A percentile compares a stretch with the other conserved stretches of the same genome.
Conservation (phyloP, 345 rosid species). For the Lagerstroemia speciosa region DNA sequence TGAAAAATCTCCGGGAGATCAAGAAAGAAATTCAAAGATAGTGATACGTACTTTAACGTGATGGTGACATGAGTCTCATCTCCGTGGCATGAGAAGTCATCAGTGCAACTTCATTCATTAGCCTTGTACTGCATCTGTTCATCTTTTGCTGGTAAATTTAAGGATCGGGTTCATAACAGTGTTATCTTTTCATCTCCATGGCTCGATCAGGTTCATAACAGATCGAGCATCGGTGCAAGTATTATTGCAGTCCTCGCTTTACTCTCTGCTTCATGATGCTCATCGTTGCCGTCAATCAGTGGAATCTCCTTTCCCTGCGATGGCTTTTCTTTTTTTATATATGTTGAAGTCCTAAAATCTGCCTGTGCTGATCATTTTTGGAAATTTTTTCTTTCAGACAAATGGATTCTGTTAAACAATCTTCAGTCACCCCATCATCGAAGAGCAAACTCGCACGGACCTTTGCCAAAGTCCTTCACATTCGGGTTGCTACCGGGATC, state of each 20-base stretch:
- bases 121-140: not conserved
- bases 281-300: not conserved
- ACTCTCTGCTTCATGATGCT: not conserved
- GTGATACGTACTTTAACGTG: not conserved
- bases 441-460: slow-evolving; percentile 61
- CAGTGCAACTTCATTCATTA: not conserved
- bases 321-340: not conserved
- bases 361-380: not conserved
- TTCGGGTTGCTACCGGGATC: slow-evolving; percentile 44
- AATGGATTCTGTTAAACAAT: slow-evolving; percentile 61
- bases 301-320: slow-evolving; percentile 1
- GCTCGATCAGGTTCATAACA: no score
- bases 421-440: slow-evolving; percentile 37
- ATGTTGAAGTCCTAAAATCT: not conserved
- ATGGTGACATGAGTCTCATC: not conserved
- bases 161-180: not conserved
- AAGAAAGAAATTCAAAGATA: not conserved
- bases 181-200: no score
- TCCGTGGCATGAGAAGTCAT: not conserved
- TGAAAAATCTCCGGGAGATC: not conserved
- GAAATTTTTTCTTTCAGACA: slow-evolving; percentile 17
- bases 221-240: not conserved
- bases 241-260: not conserved
- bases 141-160: not conserved
- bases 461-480: slow-evolving; percentile 60